These are phyloP conservation scores for Saccharomycopsis sp. DNA, from an alignment of 805 yeast genomes.

Conservation along the genomic window DNA sequence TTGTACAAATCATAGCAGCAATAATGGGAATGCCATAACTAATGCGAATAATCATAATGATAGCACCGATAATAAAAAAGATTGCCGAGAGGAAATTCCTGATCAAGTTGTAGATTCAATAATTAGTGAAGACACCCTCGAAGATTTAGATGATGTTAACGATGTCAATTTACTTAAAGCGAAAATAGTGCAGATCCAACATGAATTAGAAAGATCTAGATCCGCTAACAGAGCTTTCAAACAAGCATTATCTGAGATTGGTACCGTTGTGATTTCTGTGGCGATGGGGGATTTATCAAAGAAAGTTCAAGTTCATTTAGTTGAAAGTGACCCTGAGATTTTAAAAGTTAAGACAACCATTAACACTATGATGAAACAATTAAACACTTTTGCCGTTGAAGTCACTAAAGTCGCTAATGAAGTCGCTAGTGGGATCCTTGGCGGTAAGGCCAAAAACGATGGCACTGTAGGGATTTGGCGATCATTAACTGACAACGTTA, in stretches of 20 bases:
- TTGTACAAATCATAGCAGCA: constrained; percentile 5
- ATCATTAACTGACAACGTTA: constrained; percentile 74
- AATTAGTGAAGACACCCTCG: constrained; percentile 14
- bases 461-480: constrained; percentile 90
- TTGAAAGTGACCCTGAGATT: constrained; percentile 73
- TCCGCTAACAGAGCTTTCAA: constrained; percentile 64
- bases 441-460: constrained; percentile 80
- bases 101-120: constrained; percentile 12
- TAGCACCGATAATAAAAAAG: neutral
- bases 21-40: neutral
- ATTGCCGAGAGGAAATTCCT: neutral
- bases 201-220: constrained; percentile 15
- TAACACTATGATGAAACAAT: constrained; percentile 84
- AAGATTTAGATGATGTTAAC: constrained; percentile 13
- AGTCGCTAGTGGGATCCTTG: constrained; percentile 83
- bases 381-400: constrained; percentile 73
- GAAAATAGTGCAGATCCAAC: constrained; percentile 13
- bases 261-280: constrained; percentile 80
- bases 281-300: constrained; percentile 84
- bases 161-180: constrained; percentile 13
- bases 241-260: constrained; percentile 69
- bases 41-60: neutral
- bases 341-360: constrained; percentile 73
- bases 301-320: constrained; percentile 66
- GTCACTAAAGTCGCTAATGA: constrained; percentile 84